Conservation (phyloP, 306 rosid genomes). For the Glycine latifolia region DNA sequence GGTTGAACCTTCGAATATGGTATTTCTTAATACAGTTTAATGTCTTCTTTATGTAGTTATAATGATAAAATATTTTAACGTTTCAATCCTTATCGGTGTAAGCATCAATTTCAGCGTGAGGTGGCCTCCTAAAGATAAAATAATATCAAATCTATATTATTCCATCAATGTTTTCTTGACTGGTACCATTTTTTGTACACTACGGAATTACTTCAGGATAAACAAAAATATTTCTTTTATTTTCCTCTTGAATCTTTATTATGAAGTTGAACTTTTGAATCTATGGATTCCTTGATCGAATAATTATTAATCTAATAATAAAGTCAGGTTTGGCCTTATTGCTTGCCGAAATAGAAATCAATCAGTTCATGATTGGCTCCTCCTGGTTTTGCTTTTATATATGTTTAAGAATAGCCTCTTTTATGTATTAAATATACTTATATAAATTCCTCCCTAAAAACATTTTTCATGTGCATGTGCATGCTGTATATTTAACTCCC, state of each 20-base stretch:
- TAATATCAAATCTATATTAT: not conserved
- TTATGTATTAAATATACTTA: not conserved
- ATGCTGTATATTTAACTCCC: not conserved
- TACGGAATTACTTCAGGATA: not conserved
- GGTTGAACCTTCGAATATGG: constrained; percentile 14
- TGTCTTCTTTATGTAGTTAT: not conserved
- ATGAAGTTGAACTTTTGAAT: constrained; percentile 20
- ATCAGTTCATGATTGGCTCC: not conserved
- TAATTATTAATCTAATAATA: constrained; percentile 20
- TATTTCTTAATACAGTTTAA: not conserved
- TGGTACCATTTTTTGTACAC: not conserved
- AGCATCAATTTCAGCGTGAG: not conserved
- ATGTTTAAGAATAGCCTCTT: not conserved
- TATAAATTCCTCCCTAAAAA: not conserved
- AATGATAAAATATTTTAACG: not conserved
- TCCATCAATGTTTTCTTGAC: constrained; percentile 11
- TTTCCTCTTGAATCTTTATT: not conserved
- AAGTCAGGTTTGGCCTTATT: not conserved
- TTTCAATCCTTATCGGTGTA: not conserved
- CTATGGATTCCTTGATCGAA: not conserved
- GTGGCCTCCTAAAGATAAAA: not conserved
- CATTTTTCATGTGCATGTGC: not conserved
- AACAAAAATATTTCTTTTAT: not conserved
- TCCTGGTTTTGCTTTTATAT: not conserved
- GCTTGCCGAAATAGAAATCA: not conserved